phyloP scores from a whole-genome alignment of 257 asterid species.

The Salvia hispanica region DNA sequence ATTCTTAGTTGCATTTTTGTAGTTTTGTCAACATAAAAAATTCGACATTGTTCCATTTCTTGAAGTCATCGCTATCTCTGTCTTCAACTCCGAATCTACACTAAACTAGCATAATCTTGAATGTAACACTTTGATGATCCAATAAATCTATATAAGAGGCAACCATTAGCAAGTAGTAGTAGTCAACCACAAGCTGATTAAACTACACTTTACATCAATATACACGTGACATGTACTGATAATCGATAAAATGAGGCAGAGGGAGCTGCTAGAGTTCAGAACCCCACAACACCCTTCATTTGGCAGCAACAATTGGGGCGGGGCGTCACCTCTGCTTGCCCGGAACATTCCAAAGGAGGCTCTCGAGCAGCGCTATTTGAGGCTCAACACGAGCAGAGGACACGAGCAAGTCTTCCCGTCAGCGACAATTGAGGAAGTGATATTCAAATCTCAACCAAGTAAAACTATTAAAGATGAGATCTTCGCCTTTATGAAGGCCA shows the following conservation, averaged over 20 bases:
- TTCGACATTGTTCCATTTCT: slow-evolving; percentile 37
- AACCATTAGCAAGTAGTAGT: no score
- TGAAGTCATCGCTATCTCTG: slow-evolving; percentile 35
- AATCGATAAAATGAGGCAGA: slow-evolving; percentile 36
- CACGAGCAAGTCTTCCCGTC: slow-evolving; percentile 45
- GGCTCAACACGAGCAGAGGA: slow-evolving; percentile 45
- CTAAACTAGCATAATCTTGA: background rate
- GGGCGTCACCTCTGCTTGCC: slow-evolving; percentile 75
- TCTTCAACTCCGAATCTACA: background rate
- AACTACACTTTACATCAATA: no score
- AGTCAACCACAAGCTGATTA: background rate
- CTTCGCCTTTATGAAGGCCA: slow-evolving; percentile 28
- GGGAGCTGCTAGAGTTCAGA: slow-evolving; percentile 50
- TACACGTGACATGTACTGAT: background rate
- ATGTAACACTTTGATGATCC: background rate
- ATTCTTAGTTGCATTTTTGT: slow-evolving; percentile 2
- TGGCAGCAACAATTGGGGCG: slow-evolving; percentile 79
- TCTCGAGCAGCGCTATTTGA: slow-evolving; percentile 56
- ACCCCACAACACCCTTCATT: slow-evolving; percentile 72
- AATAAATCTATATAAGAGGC: background rate
- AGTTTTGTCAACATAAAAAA: slow-evolving; percentile 22
- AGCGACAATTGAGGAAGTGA: slow-evolving; percentile 39
- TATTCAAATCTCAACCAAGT: slow-evolving; percentile 34
- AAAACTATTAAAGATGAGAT: slow-evolving; percentile 42
- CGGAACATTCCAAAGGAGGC: slow-evolving; percentile 61